phyloP scores from a whole-genome alignment of 2,329 filamentous ascomycete genomes.

The Akanthomyces lecanii region DNA sequence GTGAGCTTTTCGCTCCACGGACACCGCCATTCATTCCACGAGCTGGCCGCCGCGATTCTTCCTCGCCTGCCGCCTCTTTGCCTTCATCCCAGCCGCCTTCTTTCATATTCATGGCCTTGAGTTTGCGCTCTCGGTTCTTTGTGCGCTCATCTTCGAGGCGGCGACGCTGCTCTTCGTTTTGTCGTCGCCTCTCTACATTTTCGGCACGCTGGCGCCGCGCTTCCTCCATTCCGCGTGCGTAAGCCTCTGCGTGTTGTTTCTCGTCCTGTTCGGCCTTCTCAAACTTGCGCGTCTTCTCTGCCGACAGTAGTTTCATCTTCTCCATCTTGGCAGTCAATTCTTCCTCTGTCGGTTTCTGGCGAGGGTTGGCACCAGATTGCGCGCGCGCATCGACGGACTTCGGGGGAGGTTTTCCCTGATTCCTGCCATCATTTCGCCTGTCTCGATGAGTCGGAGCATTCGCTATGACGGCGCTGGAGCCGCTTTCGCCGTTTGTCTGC shows the following conservation, averaged over 20 bases:
- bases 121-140: constrained; percentile 56
- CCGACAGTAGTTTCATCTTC: constrained; percentile 54
- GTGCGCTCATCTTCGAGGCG: constrained; percentile 57
- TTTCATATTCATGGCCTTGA: constrained; percentile 53
- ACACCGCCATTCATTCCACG: constrained; percentile 40
- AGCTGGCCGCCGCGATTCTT: constrained; percentile 39
- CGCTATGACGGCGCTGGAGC: constrained; percentile 1
- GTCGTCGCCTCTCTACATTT: constrained; percentile 48
- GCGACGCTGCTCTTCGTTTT: constrained; percentile 48
- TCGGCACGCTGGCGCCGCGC: constrained; percentile 47
- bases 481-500: neutral
- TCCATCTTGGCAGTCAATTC: constrained; percentile 58
- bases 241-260: constrained; percentile 50
- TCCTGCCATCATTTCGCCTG: constrained; percentile 10
- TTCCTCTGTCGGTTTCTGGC: constrained; percentile 55
- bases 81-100: constrained; percentile 57
- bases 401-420: constrained; percentile 23
- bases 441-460: constrained; percentile 4
- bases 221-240: constrained; percentile 54
- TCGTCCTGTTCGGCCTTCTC: constrained; percentile 55
- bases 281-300: constrained; percentile 56
- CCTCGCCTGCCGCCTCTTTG: constrained; percentile 43
- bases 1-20: constrained; percentile 29
- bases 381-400: constrained; percentile 39
- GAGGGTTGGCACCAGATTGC: constrained; percentile 54